Percentiles rank a stretch among this genome's conserved stretches.
Evolutionary conservation across 352 stramenopile genomes (phyloP).

Genomic region (Peronosclerospora sorghi): DNA sequence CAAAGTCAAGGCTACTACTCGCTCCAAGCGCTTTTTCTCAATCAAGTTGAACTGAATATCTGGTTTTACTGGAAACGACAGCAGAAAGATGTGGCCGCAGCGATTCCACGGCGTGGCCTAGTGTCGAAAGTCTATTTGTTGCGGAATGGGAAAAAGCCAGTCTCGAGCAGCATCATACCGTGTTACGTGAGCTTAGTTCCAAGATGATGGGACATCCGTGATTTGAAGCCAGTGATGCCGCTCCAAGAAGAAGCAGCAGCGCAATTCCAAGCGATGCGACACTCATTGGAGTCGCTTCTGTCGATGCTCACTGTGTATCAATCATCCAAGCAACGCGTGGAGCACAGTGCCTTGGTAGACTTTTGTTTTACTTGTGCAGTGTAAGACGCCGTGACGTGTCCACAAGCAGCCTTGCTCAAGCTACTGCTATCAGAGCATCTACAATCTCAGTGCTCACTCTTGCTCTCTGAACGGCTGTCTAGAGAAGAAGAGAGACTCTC

Average conservation of each 20-base stretch:
- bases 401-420: conserved; percentile 45
- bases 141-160: conserved; percentile 35
- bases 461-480: conserved; percentile 46
- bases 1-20: conserved; percentile 47
- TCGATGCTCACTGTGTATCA: conserved; percentile 11
- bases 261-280: conserved; percentile 6
- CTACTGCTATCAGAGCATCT: conserved; percentile 64
- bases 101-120: conserved; percentile 39
- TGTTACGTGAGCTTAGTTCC: conserved; percentile 10
- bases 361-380: conserved; percentile 34
- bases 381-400: conserved; percentile 22
- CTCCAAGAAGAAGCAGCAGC: not conserved
- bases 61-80: conserved; percentile 44
- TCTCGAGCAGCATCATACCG: conserved; percentile 6
- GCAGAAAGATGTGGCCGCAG: conserved; percentile 13
- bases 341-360: conserved; percentile 13
- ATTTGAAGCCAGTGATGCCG: conserved; percentile 4
- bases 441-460: conserved; percentile 54
- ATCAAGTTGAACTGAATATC: conserved; percentile 70
- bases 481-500: conserved; percentile 25
- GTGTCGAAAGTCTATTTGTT: conserved; percentile 37
- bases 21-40: conserved; percentile 50
- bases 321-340: not conserved
- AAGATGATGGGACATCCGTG: conserved; percentile 12
- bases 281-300: conserved; percentile 17